Evolutionary conservation across 257 asterid genomes (phyloP), one percentile per base, ranked within the genome.

Genomic region (Scutellaria minor): DNA sequence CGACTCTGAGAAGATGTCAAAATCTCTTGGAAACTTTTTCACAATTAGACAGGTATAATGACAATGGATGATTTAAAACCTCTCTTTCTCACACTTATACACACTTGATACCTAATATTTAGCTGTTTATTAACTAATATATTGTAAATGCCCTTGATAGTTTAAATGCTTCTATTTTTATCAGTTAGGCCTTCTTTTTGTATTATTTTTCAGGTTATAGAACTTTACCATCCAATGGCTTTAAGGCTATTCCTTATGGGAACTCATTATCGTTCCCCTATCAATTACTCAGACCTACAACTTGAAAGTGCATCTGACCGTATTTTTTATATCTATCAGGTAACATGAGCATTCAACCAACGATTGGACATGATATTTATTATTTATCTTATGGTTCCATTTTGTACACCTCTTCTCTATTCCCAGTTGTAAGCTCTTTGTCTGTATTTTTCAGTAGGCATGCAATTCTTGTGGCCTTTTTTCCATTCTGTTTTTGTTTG

Each of bases 251-350:
- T 94, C 86, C 86, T 94, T 76, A 80, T 89, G 80, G 88, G 92
- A 70, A 87, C 98, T 64, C 99, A 94, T 80, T 94, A 94, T 78
- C 90, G 96, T 56, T 94, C 98, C 71, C 99, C 98, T 24, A 85
- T 90, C 73, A 94, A 94, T 78, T 94, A 91, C 85, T 91, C 98
- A 27, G 90, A 85, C 65, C 70, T 79, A 69, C 95, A 70, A 80
- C 96, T 94, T 74, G 99, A 94, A 79, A 88, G 86, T 82, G 93
- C 98, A 78, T 94, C 99, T 52, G 98, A 94, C 55, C 98, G 96
- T 62, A 70, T 87, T 74, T 94, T 76, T 82, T 94, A 94, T 81
- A 90, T 94, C 73, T 94, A 85, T 80, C 98, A 94, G 98, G 99
- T 91, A 79, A 42, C 8, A 11, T 55, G 51, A 56, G 41, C 71